These are phyloP conservation scores for Porogramme epimiltina DNA, from an alignment of 1,284 basidiomycete genomes.

Conservation along the genomic window DNA sequence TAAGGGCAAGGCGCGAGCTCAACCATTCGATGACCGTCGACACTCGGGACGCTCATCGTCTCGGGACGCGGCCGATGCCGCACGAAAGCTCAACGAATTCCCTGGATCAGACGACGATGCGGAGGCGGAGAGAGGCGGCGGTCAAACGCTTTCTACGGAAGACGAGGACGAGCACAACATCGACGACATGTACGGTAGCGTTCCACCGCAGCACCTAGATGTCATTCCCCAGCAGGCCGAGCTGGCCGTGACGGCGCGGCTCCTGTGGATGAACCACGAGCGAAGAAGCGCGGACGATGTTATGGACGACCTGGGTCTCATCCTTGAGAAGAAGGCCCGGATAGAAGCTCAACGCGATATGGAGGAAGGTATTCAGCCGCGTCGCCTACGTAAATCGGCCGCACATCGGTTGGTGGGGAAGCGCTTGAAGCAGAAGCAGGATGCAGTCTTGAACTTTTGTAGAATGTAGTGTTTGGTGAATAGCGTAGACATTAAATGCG, in stretches of 20 bases:
- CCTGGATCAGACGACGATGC: neutral
- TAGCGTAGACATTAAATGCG: no score
- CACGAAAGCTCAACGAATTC: slow-evolving; percentile 5
- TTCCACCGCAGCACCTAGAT: slow-evolving; percentile 8
- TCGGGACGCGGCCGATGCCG: no score
- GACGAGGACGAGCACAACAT: slow-evolving; percentile 13
- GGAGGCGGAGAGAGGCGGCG: slow-evolving; percentile 3
- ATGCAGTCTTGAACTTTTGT: slow-evolving; percentile 1
- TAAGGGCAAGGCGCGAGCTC: neutral
- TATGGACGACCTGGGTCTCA: slow-evolving; percentile 8
- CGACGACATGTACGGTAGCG: slow-evolving; percentile 15
- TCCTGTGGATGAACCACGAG: neutral
- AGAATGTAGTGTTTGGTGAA: no score
- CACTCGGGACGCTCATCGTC: no score
- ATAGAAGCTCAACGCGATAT: neutral
- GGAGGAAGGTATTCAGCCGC: neutral
- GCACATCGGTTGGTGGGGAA: slow-evolving; percentile 6
- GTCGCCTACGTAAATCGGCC: slow-evolving; percentile 5
- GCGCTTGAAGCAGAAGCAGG: slow-evolving; percentile 8
- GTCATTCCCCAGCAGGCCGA: neutral
- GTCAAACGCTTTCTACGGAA: neutral
- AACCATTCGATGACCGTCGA: no score
- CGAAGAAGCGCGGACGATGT: neutral
- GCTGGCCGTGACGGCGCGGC: neutral
- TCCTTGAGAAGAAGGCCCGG: slow-evolving; percentile 6